Percentiles rank a stretch among this genome's conserved stretches.
phyloP scores from a whole-genome alignment of 306 rosid species.

The Mimosa pudica region DNA sequence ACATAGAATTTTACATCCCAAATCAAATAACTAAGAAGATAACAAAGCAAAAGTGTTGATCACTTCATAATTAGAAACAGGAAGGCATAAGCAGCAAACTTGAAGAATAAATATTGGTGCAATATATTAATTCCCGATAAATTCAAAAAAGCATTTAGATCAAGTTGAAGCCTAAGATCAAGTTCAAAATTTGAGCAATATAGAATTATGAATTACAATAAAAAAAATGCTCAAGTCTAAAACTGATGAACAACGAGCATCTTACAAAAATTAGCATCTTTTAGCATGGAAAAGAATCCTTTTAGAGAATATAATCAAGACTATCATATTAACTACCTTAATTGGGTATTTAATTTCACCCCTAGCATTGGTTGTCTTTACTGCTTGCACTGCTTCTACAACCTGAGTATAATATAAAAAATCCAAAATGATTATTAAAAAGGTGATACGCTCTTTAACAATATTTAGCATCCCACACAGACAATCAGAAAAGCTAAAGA shows the following conservation, averaged over 20 bases:
- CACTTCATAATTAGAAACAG: background rate
- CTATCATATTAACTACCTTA: conserved; percentile 62
- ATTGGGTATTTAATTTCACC: conserved; percentile 95
- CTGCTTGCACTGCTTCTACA: conserved; percentile 90
- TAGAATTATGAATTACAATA: background rate
- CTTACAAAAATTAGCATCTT: conserved; percentile 23
- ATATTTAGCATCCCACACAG: background rate
- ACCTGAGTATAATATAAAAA: conserved; percentile 55
- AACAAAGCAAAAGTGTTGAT: background rate
- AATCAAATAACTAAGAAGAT: background rate
- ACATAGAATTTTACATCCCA: background rate
- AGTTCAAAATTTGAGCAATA: background rate
- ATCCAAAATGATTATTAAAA: conserved; percentile 16
- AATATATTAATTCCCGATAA: conserved; percentile 85
- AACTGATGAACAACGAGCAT: conserved; percentile 7
- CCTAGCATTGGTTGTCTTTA: conserved; percentile 89
- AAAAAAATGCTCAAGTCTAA: conserved; percentile 8
- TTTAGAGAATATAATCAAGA: conserved; percentile 5
- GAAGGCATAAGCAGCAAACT: background rate
- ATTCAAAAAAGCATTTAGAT: background rate
- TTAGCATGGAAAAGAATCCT: conserved; percentile 4
- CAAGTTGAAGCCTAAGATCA: background rate
- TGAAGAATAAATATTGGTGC: conserved; percentile 34
- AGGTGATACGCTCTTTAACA: conserved; percentile 1
- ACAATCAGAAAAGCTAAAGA: background rate